phyloP scores from a whole-genome alignment of 352 stramenopile species.

The Globisporangium emineosum region DNA sequence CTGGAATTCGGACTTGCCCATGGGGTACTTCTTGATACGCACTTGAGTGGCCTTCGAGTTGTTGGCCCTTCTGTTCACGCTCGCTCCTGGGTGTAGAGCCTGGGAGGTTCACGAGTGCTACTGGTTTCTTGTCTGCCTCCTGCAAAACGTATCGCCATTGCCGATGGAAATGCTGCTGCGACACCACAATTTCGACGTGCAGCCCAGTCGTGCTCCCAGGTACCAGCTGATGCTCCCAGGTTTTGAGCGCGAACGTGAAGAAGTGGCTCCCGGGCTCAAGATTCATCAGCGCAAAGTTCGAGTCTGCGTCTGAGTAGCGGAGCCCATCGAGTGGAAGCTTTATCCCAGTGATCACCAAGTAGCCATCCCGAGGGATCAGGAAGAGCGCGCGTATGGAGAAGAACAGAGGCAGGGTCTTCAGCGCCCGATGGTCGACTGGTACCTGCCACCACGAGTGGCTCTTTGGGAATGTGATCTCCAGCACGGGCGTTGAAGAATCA shows the following conservation, averaged over 20 bases:
- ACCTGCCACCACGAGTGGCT: constrained; percentile 38
- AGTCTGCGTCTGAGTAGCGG: constrained; percentile 10
- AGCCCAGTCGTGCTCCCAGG: constrained; percentile 18
- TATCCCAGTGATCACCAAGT: constrained; percentile 32
- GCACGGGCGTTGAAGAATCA: not conserved
- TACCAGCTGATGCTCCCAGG: constrained; percentile 3
- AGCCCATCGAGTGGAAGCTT: constrained; percentile 23
- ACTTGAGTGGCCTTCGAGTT: not conserved
- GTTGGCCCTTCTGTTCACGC: not conserved
- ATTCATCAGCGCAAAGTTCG: constrained; percentile 4
- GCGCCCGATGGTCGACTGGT: constrained; percentile 10
- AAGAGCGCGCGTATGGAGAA: constrained; percentile 28
- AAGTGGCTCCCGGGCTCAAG: constrained; percentile 50
- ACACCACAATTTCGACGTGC: constrained; percentile 49
- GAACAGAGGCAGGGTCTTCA: constrained; percentile 22
- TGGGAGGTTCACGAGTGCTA: constrained; percentile 29
- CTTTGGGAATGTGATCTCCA: constrained; percentile 29
- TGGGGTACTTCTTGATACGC: not conserved
- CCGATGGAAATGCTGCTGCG: constrained; percentile 15
- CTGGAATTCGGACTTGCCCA: constrained; percentile 7
- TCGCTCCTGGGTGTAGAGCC: not conserved
- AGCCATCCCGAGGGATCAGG: constrained; percentile 34
- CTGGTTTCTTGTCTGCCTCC: constrained; percentile 9
- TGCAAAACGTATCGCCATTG: constrained; percentile 20
- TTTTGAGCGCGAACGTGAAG: constrained; percentile 34